phyloP scores from a whole-genome alignment of 352 stramenopile genomes.

The Phytophthora pseudosyringae region DNA sequence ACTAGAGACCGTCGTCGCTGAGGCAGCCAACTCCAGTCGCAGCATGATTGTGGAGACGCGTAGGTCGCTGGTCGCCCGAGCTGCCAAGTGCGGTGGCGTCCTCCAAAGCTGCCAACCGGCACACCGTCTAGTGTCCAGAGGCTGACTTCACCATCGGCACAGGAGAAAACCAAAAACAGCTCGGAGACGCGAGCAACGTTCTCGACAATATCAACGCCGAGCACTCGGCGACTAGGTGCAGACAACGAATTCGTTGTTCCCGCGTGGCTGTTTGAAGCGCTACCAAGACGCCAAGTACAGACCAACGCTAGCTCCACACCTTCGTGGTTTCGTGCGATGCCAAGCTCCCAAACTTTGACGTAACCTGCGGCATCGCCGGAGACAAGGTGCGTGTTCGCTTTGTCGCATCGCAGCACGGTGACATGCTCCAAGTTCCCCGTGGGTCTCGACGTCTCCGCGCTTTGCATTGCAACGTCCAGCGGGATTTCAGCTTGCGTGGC shows the following conservation, averaged over 20 bases:
- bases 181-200: slow-evolving; percentile 56
- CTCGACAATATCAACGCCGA: slow-evolving; percentile 71
- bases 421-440: slow-evolving; percentile 49
- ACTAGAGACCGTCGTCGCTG: slow-evolving; percentile 5
- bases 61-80: slow-evolving; percentile 65
- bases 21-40: slow-evolving; percentile 41
- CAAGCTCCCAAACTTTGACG: slow-evolving; percentile 75
- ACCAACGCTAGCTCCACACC: slow-evolving; percentile 63
- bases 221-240: slow-evolving; percentile 38
- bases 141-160: slow-evolving; percentile 68
- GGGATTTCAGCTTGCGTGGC: slow-evolving; percentile 52
- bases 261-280: slow-evolving; percentile 7
- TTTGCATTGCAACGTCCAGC: slow-evolving; percentile 38
- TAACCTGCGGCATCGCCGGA: slow-evolving; percentile 61
- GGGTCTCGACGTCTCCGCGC: neutral
- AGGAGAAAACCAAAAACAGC: slow-evolving; percentile 68
- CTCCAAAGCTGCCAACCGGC: slow-evolving; percentile 67
- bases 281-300: slow-evolving; percentile 56
- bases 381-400: slow-evolving; percentile 63
- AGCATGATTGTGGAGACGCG: slow-evolving; percentile 44
- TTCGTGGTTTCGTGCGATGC: slow-evolving; percentile 58
- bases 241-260: slow-evolving; percentile 11
- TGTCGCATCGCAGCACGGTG: slow-evolving; percentile 61
- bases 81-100: slow-evolving; percentile 66
- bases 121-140: slow-evolving; percentile 80